Evolutionary conservation across 2,329 filamentous ascomycete genomes (phyloP).

Genomic region (Purpureocillium lavendulum): DNA sequence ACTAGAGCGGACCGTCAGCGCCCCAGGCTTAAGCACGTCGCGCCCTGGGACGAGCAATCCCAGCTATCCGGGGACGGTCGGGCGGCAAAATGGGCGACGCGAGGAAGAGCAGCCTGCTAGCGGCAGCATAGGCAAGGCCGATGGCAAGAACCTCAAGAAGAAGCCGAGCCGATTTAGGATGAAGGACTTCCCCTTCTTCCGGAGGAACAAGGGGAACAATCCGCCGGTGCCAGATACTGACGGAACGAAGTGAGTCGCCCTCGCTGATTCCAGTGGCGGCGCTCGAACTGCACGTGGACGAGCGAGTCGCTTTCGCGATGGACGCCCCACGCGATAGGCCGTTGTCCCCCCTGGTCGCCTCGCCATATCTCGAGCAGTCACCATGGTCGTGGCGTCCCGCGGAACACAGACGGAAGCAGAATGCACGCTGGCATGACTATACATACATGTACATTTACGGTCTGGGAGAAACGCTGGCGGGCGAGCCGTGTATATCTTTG

Average conservation of each 20-base stretch:
- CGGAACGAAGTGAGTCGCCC: slow-evolving; percentile 22
- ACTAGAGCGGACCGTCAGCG: slow-evolving; percentile 37
- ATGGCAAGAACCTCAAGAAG: slow-evolving; percentile 47
- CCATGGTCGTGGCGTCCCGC: too few relatives aligned
- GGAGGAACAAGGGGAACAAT: slow-evolving; percentile 38
- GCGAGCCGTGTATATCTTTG: slow-evolving; percentile 7
- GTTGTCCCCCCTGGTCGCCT: too few relatives aligned
- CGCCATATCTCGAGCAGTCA: too few relatives aligned
- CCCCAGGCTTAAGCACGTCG: slow-evolving; percentile 30
- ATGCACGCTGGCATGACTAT: too few relatives aligned
- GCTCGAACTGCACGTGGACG: too few relatives aligned
- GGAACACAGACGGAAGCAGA: slow-evolving; percentile 1
- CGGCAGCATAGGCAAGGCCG: slow-evolving; percentile 36
- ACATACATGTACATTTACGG: slow-evolving; percentile 6
- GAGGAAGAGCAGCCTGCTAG: slow-evolving; percentile 26
- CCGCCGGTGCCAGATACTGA: slow-evolving; percentile 24
- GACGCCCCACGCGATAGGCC: too few relatives aligned
- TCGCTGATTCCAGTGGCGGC: too few relatives aligned
- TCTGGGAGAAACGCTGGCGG: slow-evolving; percentile 1
- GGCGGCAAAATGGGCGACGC: slow-evolving; percentile 13
- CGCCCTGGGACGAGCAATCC: slow-evolving; percentile 21
- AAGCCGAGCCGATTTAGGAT: slow-evolving; percentile 56
- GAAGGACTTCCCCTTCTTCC: slow-evolving; percentile 50
- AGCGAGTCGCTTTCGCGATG: too few relatives aligned
- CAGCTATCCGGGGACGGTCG: slow-evolving; percentile 17